Evolutionary conservation across 1,284 basidiomycete species (phyloP).

Genomic region (Sanguinoderma infundibulare): DNA sequence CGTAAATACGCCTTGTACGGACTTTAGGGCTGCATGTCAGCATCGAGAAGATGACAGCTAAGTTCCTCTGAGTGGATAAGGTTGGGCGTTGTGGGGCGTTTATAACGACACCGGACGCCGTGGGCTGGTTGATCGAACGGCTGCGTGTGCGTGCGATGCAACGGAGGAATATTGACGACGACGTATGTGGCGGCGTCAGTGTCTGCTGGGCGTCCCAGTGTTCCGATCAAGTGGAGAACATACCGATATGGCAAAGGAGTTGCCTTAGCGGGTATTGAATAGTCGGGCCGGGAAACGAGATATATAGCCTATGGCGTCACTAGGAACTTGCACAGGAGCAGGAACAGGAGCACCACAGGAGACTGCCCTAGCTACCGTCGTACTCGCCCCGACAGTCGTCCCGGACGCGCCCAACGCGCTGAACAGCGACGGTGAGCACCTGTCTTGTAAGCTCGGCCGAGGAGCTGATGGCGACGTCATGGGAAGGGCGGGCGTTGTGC

Average conservation of each 20-base stretch:
- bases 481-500: too few species aligned
- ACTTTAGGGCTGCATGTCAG: background rate
- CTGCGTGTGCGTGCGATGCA: too few species aligned
- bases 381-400: background rate
- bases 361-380: background rate
- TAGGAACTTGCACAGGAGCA: background rate
- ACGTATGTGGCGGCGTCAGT: conserved; percentile 4
- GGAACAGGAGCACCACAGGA: conserved; percentile 1
- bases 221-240: background rate
- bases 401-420: background rate
- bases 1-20: background rate
- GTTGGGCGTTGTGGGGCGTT: background rate
- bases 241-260: background rate
- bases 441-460: too few species aligned
- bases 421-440: background rate
- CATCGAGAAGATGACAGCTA: background rate
- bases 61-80: background rate
- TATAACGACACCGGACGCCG: background rate
- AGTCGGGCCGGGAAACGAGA: background rate
- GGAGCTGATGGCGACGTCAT: background rate
- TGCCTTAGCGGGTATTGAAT: background rate
- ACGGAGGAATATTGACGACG: background rate
- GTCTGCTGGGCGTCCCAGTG: background rate
- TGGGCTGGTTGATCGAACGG: background rate
- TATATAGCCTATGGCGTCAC: background rate